phyloP scores from a whole-genome alignment of 129 eudicot genomes.

The Glebionis coronaria region DNA sequence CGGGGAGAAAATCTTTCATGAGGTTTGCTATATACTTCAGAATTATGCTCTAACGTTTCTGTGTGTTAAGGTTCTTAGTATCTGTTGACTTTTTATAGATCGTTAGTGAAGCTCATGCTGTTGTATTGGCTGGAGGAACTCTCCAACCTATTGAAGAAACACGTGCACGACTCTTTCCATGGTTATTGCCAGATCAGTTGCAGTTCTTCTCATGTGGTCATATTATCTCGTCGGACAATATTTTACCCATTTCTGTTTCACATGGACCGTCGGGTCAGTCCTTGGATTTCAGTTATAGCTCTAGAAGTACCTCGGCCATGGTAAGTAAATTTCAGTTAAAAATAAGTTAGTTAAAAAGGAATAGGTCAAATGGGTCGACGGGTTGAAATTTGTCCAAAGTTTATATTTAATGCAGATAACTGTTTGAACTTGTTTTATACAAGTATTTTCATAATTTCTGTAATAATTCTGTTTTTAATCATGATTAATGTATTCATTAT shows the following conservation, averaged over 20 bases:
- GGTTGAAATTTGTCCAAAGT: not conserved
- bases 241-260: conserved; percentile 80
- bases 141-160: conserved; percentile 96
- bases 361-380: not conserved
- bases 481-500: not conserved
- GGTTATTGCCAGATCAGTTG: conserved; percentile 56
- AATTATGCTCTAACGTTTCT: not conserved
- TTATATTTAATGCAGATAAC: not conserved
- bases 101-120: conserved; percentile 79
- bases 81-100: conserved; percentile 41
- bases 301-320: conserved; percentile 64
- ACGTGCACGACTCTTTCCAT: conserved; percentile 82
- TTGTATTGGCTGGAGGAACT: conserved; percentile 94
- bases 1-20: conserved; percentile 85
- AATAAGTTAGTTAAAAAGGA: too few relatives aligned
- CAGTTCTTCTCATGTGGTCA: conserved; percentile 89
- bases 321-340: conserved; percentile 33
- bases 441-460: not conserved
- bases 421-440: not conserved
- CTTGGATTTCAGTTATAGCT: conserved; percentile 75
- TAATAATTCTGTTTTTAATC: not conserved
- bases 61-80: not conserved
- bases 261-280: conserved; percentile 84
- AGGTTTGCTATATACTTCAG: conserved; percentile 50
- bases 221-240: conserved; percentile 69